A percentile compares a stretch with the other conserved stretches of the same genome.
These are phyloP conservation scores for Metschnikowia arizonensis DNA, from an alignment of 805 yeast species.

Conservation along the genomic window DNA sequence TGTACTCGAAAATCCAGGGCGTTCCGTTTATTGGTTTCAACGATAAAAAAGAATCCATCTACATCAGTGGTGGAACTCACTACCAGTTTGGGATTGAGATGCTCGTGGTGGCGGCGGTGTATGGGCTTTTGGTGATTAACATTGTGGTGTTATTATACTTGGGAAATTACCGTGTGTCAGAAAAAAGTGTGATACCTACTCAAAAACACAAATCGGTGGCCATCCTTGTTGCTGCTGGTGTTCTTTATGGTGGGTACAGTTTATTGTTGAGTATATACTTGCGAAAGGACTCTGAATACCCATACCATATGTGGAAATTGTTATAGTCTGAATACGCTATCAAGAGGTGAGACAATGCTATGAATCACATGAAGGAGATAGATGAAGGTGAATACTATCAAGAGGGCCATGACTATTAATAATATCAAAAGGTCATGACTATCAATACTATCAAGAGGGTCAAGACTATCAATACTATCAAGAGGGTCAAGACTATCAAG, in stretches of 20 bases:
- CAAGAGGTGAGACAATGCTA: too few species aligned
- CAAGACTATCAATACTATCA: too few species aligned
- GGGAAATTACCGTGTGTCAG: conserved; percentile 30
- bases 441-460: too few species aligned
- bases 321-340: conserved; percentile 20
- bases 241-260: conserved; percentile 39
- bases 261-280: conserved; percentile 41
- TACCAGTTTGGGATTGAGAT: conserved; percentile 74
- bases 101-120: conserved; percentile 48
- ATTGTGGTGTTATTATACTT: conserved; percentile 38
- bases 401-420: too few species aligned
- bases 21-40: conserved; percentile 60
- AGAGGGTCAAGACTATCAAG: too few species aligned
- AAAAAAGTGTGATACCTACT: conserved; percentile 15
- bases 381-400: too few species aligned
- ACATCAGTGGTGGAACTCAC: conserved; percentile 58
- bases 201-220: conserved; percentile 19
- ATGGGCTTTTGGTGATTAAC: conserved; percentile 42
- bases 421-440: too few species aligned
- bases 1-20: conserved; percentile 55
- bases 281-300: conserved; percentile 47
- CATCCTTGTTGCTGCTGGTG: conserved; percentile 21
- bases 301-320: conserved; percentile 35
- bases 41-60: conserved; percentile 48
- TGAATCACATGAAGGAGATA: too few species aligned